Evolutionary conservation across 768 basidiomycete genomes (phyloP), one percentile per base, ranked within the genome.

Genomic region (Pisolithus marmoratus): DNA sequence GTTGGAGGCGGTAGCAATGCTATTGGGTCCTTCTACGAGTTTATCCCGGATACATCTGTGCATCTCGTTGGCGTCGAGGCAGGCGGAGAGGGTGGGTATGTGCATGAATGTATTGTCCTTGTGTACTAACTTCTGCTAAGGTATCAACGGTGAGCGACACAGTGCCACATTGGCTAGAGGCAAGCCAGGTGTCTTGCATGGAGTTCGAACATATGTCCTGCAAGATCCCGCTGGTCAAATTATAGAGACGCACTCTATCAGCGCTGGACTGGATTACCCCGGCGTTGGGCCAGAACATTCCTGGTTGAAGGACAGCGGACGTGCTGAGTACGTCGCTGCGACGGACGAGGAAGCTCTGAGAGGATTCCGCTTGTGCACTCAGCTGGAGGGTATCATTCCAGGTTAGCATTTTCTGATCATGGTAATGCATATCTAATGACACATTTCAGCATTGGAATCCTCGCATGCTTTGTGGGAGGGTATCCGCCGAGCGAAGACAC

Each of bases 211-310:
- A 4, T 98, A 98, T 70, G 81, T 99, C 57, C 78, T 99, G 17
- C 96, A 99, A 65, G 87, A 87, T 23, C 65, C 76, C 24, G 81
- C 81, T 12, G 96, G 96, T 38, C 96, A 99, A 71, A 95, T 99
- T 67, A 82, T 88, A 56, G 95, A 97, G 70, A 97, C 95, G 8
- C 94, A 98, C 70, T 96, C 94, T 4, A 87, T 99, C 70, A 94
- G 91, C 59, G 95, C 94, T 46, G 94, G 94, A 19, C 75, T 96
- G 41, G 94, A 97, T 70, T 97, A 97, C 70, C 94, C 94, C 23
- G 94, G 94, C 56, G 95, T 99, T 46, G 96, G 96, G 20, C 96
- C 96, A 8, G 96, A 99, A 69, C 96, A 98, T 64, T 88, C 95
- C 43, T 96, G 90, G 87, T 74, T 99, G 65, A 97, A 97, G 70